Base-by-base conservation (phyloP, 2,329 filamentous ascomycete genomes). In the Penicillium sclerotigenum region DNA sequence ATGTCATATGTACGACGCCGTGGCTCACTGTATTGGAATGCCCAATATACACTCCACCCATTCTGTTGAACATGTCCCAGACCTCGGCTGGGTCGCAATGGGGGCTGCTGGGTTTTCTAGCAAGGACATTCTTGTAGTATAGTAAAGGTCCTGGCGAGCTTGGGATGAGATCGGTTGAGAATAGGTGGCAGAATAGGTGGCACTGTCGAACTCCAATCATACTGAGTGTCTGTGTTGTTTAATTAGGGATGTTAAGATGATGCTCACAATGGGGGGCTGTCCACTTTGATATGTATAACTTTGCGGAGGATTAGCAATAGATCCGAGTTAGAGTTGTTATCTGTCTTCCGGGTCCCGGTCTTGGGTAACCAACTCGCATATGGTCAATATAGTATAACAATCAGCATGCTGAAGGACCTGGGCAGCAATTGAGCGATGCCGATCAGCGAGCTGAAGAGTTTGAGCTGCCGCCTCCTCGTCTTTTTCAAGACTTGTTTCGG, bases 71-170 rank as follows among this genome's bases (percentile, higher is more conserved):
- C 31, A 34, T 34, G 14, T 34, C 73, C 68, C 79, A 74, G 20
- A 79, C 68, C 3, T 71, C 59, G 14, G 56, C 57, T 8, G 73
- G 57, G 20, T 68, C 47, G 24, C 48, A 57, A 18, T 57, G 20
- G 20, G 38, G 37, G 14, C 22, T 18, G 31, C 37, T 31, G 2
- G 41, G 13, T 9, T 37, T 48, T 3, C 26, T 31, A 16, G 66
- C 47, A 0, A 80, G 70, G 3, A 80, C 68, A 28, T 73, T 71
- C 1, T 74, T 76, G 62, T 84, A 84, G 68, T 83, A 81, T 5
- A 85, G 71, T 0, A 85, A 68, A 1, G 81, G 80, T 8, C 77
- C 71, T 51, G 75, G 81, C 47, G 77, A 84, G 66, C 82, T 82
- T 20, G 80, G 80, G 13, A 82, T 73, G 6, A 80, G 73, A 4